Evolutionary conservation across 768 basidiomycete species (phyloP).

Genomic region (Holtermanniella nyarrowii): DNA sequence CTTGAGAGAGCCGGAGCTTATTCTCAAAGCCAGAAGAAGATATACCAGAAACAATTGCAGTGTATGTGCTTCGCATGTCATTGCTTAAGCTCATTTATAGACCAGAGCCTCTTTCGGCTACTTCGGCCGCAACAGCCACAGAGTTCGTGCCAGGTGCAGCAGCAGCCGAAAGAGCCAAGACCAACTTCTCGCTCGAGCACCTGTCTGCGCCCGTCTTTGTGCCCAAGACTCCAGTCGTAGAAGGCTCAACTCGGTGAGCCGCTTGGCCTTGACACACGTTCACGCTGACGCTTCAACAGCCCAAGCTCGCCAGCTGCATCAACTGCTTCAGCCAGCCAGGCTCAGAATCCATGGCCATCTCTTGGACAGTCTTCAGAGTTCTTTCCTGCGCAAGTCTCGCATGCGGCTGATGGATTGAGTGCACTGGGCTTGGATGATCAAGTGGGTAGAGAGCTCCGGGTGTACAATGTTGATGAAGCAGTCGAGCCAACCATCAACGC

Average conservation of each 20-base stretch:
- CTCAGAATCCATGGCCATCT: background rate
- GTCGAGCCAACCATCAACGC: no score
- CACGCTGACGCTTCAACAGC: no score
- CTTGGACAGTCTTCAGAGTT: background rate
- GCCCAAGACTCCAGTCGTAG: slow-evolving; percentile 24
- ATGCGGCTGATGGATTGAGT: background rate
- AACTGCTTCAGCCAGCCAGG: background rate
- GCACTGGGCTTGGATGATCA: background rate
- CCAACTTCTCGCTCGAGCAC: slow-evolving; percentile 9
- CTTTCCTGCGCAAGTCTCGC: background rate
- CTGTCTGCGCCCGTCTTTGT: slow-evolving; percentile 35
- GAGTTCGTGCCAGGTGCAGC: background rate
- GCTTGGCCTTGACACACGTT: no score
- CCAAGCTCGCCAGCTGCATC: background rate
- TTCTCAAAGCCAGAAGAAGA: no score
- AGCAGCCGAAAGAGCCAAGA: background rate
- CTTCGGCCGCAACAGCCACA: background rate
- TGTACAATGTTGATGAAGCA: no score
- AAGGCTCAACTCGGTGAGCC: slow-evolving; percentile 19
- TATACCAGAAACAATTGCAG: no score
- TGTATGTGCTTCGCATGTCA: no score
- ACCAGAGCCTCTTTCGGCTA: background rate
- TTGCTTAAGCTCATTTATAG: background rate
- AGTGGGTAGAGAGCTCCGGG: no score
- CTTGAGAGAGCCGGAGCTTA: no score